Conservation (phyloP, 192 early-diverging fungal species). For the Backusella sp. region DNA sequence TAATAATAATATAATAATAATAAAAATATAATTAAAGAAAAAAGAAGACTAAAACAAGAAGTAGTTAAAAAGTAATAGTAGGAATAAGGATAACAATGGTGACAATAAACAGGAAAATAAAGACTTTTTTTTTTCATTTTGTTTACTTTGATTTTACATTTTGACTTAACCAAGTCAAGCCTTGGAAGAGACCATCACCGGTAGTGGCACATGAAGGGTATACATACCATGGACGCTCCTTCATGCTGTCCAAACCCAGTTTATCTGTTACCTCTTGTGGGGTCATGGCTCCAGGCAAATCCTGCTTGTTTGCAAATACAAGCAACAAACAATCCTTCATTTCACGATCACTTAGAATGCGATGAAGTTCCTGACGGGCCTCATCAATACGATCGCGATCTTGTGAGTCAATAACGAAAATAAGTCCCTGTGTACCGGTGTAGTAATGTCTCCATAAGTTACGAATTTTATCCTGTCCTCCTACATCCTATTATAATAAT, state of each 20-base stretch:
- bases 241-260: constrained; percentile 81
- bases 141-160: constrained; percentile 52
- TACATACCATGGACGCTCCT: constrained; percentile 89
- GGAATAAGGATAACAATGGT: background rate
- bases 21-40: background rate
- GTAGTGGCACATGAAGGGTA: constrained; percentile 81
- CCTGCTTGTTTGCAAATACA: constrained; percentile 62
- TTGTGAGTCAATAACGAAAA: constrained; percentile 87
- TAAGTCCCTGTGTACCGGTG: constrained; percentile 79
- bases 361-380: constrained; percentile 79
- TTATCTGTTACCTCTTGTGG: constrained; percentile 90
- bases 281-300: constrained; percentile 61
- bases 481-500: constrained; percentile 64
- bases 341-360: constrained; percentile 79
- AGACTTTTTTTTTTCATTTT: background rate
- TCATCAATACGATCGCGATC: constrained; percentile 87
- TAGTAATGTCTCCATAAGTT: constrained; percentile 87
- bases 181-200: constrained; percentile 80
- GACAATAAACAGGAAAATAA: background rate
- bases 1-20: background rate
- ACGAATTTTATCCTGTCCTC: constrained; percentile 91
- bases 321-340: constrained; percentile 82
- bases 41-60: background rate
- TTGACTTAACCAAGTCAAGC: constrained; percentile 81
- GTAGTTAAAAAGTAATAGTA: background rate